Conservation (phyloP, 1,284 basidiomycete genomes). For the Papiliotrema fonsecae region DNA sequence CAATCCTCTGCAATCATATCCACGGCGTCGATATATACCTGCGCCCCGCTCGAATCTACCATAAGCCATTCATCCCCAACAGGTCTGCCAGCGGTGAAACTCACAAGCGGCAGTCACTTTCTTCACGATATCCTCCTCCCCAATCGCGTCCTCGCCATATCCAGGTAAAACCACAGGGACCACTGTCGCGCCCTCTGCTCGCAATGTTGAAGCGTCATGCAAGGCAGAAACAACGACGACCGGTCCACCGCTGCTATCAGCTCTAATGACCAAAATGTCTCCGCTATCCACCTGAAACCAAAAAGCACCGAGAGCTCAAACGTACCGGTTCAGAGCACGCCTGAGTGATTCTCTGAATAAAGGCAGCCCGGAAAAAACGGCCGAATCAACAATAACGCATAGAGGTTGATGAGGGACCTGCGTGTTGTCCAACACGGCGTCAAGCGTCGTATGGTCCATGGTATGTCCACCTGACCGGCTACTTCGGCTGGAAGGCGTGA, state of each 20-base stretch:
- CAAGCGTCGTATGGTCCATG: constrained; percentile 17
- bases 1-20: constrained; percentile 42
- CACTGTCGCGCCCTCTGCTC: constrained; percentile 2
- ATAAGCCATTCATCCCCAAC: no score
- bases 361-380: constrained; percentile 24
- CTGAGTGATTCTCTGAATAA: constrained; percentile 22
- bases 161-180: constrained; percentile 13
- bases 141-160: constrained; percentile 6
- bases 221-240: constrained; percentile 17
- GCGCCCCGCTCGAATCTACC: constrained; percentile 19
- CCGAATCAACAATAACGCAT: constrained; percentile 27
- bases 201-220: constrained; percentile 15
- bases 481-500: no score
- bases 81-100: background rate
- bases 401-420: constrained; percentile 41
- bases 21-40: constrained; percentile 41
- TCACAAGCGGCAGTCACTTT: constrained; percentile 19
- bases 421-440: constrained; percentile 28
- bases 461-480: background rate
- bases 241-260: constrained; percentile 1
- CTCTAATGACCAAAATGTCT: background rate
- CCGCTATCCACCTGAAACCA: no score
- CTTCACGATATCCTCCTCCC: constrained; percentile 7
- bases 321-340: constrained; percentile 19
- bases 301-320: no score